Conservation (phyloP, 352 stramenopile species). For the Pilasporangium apinafurcum region DNA sequence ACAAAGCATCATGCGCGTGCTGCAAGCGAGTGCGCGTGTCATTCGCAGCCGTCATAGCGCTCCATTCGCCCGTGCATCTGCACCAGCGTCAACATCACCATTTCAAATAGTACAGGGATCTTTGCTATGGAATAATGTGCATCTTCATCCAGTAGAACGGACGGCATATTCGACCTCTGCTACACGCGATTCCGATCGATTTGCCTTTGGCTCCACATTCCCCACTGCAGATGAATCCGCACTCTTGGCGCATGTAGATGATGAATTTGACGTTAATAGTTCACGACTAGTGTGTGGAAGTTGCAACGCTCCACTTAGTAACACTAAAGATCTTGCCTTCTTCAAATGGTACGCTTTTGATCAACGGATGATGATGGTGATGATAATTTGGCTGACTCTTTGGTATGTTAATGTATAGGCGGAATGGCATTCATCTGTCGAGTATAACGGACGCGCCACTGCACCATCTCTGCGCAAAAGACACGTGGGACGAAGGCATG, state of each 20-base stretch:
- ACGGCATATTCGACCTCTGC: too few species aligned
- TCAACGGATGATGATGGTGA: not conserved
- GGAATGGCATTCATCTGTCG: slow-evolving; percentile 64
- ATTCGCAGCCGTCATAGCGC: not conserved
- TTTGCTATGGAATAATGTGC: too few species aligned
- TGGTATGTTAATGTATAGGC: slow-evolving; percentile 15
- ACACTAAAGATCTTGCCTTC: slow-evolving; percentile 65
- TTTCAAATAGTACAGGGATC: too few species aligned
- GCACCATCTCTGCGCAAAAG: slow-evolving; percentile 38
- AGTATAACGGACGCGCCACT: slow-evolving; percentile 56
- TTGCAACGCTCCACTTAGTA: slow-evolving; percentile 52
- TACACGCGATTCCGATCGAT: too few species aligned
- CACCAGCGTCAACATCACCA: too few species aligned
- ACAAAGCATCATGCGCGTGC: slow-evolving; percentile 2
- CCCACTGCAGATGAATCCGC: slow-evolving; percentile 45
- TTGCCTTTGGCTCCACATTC: slow-evolving; percentile 56
- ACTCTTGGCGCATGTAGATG: slow-evolving; percentile 23
- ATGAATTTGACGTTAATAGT: slow-evolving; percentile 21
- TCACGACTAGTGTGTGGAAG: slow-evolving; percentile 64
- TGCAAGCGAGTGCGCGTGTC: slow-evolving; percentile 2
- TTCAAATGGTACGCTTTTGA: slow-evolving; percentile 51
- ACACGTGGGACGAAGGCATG: slow-evolving; percentile 22
- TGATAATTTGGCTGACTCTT: not conserved
- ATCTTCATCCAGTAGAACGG: too few species aligned
- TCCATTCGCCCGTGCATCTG: not conserved